Evolutionary conservation across 2,329 filamentous ascomycete genomes (phyloP), one percentile per base, ranked within the genome.

Genomic region (Pseudomassariella vexata): DNA sequence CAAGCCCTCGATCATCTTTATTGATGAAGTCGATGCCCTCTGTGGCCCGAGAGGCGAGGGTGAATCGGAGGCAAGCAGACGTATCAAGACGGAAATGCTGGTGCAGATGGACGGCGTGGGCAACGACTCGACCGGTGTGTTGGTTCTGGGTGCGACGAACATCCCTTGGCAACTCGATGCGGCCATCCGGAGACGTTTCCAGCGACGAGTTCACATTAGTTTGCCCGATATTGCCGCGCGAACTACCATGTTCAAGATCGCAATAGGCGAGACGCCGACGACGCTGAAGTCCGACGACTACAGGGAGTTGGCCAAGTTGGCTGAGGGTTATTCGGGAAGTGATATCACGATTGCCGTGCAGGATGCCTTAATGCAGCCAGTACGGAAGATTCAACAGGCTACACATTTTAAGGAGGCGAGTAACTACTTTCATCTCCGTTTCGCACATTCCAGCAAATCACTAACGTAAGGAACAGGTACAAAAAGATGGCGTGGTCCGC

Each of bases 51-150:
- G 92, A 47, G 78, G 77, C 42, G 92, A 98, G 70, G 92, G 92
- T 56, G 94, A 98, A 66, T 95, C 89, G 2, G 92, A 98, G 68
- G 92, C 94, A 2, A 95, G 89, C 32, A 78, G 92, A 39, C 84
- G 92, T 57, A 98, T 98, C 71, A 98, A 98, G 66, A 98, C 92
- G 1, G 92, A 98, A 61, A 79, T 98, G 52, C 79, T 98, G 10
- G 90, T 98, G 12, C 92, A 98, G 62, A 98, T 98, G 92, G 92
- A 98, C 50, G 94, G 92, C 63, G 92, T 98, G 8, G 94, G 92
- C 41, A 90, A 94, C 42, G 92, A 98, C 60, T 90, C 84, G 41
- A 88, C 84, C 50, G 92, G 90, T 14, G 90, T 98, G 7, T 69
- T 98, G 16, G 94, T 98, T 24, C 76, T 98, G 4, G 92, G 92